Percentiles rank a stretch among this genome's conserved stretches.
Evolutionary conservation across 2,329 filamentous ascomycete genomes (phyloP).

Genomic region (Phialophora expanda): DNA sequence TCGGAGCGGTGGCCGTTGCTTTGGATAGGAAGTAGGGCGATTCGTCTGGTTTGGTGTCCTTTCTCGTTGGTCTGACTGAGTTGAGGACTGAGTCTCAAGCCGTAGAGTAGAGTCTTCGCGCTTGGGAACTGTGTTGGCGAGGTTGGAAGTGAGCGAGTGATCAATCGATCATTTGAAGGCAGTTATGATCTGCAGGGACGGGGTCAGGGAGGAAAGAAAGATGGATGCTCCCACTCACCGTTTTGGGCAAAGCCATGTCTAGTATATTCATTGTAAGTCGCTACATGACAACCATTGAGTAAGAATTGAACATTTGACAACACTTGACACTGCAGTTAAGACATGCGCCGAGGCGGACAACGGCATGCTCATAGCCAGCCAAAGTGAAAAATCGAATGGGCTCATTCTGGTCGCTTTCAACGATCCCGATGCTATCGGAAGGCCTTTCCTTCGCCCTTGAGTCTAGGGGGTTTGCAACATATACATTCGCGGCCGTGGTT

Average conservation of each 20-base stretch:
- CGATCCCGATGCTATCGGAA: background rate
- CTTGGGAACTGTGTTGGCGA: background rate
- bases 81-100: background rate
- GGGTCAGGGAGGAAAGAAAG: background rate
- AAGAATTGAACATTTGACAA: background rate
- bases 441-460: background rate
- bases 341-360: constrained; percentile 2
- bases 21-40: constrained; percentile 16
- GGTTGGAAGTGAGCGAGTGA: background rate
- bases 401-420: background rate
- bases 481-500: background rate
- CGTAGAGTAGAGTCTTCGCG: background rate
- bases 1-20: constrained; percentile 26
- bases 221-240: background rate
- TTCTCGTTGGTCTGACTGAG: background rate
- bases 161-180: background rate
- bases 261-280: background rate
- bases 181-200: background rate
- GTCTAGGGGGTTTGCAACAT: background rate
- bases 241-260: background rate
- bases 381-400: background rate
- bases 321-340: background rate
- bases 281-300: background rate
- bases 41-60: background rate
- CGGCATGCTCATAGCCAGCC: background rate